Evolutionary conservation across 768 basidiomycete genomes (phyloP).

Genomic region (Favolaschia claudopus): DNA sequence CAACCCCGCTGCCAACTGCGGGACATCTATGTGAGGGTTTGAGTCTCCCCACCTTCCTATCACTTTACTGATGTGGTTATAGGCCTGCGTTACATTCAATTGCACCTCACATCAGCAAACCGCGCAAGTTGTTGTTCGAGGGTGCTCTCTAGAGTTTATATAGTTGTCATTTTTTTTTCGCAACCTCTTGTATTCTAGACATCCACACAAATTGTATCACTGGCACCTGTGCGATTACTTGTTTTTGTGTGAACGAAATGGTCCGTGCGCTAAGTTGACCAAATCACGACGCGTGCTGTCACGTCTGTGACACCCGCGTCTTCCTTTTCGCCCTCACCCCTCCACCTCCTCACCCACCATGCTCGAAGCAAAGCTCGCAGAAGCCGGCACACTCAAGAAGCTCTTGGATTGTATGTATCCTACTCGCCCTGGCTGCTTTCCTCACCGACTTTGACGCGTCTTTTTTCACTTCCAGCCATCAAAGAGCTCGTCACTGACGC

Average conservation of each 20-base stretch:
- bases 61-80: conserved; percentile 10
- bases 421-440: neutral
- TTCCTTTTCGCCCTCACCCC: conserved; percentile 13
- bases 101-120: conserved; percentile 55
- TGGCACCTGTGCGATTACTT: neutral
- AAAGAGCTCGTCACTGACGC: conserved; percentile 98
- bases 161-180: conserved; percentile 15
- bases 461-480: conserved; percentile 67
- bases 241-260: neutral
- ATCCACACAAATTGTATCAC: conserved; percentile 20
- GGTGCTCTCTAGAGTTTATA: conserved; percentile 43
- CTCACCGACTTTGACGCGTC: neutral
- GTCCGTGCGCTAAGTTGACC: conserved; percentile 11
- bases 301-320: conserved; percentile 17
- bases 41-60: neutral
- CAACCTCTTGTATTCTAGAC: conserved; percentile 15
- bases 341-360: conserved; percentile 45
- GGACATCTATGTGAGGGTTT: conserved; percentile 84
- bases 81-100: conserved; percentile 61
- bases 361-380: conserved; percentile 91
- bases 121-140: conserved; percentile 59
- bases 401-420: conserved; percentile 82
- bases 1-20: conserved; percentile 92
- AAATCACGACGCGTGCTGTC: conserved; percentile 17
- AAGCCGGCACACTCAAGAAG: conserved; percentile 91